Conservation (phyloP, 768 basidiomycete species). For the Suillus brevipes region DNA sequence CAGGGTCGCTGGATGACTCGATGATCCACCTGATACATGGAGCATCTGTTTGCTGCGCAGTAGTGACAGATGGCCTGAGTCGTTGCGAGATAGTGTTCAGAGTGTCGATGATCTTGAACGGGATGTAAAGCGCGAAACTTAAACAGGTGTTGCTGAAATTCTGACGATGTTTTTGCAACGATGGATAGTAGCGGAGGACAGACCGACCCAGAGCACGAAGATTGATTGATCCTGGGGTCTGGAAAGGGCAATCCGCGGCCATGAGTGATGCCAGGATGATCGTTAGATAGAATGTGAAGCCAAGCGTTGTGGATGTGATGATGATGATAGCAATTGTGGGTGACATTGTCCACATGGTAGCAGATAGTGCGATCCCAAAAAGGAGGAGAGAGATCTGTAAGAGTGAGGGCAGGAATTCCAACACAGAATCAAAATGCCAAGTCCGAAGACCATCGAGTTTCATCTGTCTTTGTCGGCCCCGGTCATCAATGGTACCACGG, state of each 20-base stretch:
- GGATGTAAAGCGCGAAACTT: conserved; percentile 4
- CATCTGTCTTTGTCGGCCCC: conserved; percentile 10
- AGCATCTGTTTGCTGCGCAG: conserved; percentile 1
- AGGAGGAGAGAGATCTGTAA: conserved; percentile 11
- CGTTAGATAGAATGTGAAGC: conserved; percentile 7
- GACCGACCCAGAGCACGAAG: conserved; percentile 2
- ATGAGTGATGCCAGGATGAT: conserved; percentile 10
- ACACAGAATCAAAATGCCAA: conserved; percentile 12
- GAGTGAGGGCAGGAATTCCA: conserved; percentile 8
- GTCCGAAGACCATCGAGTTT: conserved; percentile 9
- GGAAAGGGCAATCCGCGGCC: conserved; percentile 7
- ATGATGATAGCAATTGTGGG: background rate
- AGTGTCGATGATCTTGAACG: background rate
- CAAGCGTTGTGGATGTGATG: background rate
- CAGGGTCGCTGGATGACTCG: conserved; percentile 11
- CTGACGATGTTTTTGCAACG: conserved; percentile 2
- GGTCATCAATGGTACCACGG: conserved; percentile 8
- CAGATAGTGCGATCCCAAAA: conserved; percentile 9
- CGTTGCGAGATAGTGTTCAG: background rate
- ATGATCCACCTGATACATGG: conserved; percentile 10
- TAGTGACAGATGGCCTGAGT: background rate
- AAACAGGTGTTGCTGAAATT: background rate
- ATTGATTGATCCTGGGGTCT: conserved; percentile 5
- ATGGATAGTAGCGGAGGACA: background rate
- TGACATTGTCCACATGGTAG: conserved; percentile 2